Conservation (phyloP, 108 stramenopile species). For the Skeletonema potamos region DNA sequence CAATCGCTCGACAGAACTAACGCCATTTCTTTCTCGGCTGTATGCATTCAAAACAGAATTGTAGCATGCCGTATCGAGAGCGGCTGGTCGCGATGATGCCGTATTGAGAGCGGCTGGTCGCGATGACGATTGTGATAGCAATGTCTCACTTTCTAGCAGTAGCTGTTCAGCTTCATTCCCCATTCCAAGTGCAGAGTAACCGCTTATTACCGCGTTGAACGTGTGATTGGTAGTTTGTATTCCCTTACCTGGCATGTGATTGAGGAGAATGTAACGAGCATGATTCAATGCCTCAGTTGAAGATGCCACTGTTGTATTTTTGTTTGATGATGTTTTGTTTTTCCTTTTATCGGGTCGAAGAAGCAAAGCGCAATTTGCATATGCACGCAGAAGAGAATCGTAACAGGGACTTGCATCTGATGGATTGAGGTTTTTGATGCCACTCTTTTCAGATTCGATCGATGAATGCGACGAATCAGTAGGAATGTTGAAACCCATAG, state of each 20-base stretch:
- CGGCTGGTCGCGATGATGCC: slow-evolving; percentile 16
- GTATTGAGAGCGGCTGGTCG: slow-evolving; percentile 14
- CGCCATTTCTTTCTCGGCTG: not conserved
- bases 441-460: not conserved
- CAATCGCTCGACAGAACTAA: slow-evolving; percentile 14
- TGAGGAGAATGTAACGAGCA: slow-evolving; percentile 21
- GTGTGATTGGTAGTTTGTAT: slow-evolving; percentile 26
- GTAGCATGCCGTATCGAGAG: slow-evolving; percentile 32
- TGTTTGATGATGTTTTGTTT: not conserved
- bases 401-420: slow-evolving; percentile 29
- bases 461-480: not conserved
- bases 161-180: slow-evolving; percentile 26
- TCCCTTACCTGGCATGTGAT: slow-evolving; percentile 32
- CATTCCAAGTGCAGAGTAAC: slow-evolving; percentile 31
- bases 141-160: slow-evolving; percentile 19
- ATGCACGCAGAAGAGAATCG: slow-evolving; percentile 23
- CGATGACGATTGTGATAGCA: slow-evolving; percentile 3
- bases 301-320: not conserved
- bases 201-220: slow-evolving; percentile 26
- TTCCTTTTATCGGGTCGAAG: not conserved
- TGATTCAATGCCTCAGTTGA: slow-evolving; percentile 4
- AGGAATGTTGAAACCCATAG: slow-evolving; percentile 13
- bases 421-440: slow-evolving; percentile 11
- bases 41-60: slow-evolving; percentile 33
- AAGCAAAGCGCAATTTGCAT: not conserved